Percentiles rank a stretch among this genome's conserved stretches.
phyloP scores from a whole-genome alignment of 345 rosid species.

The Psidium guajava region DNA sequence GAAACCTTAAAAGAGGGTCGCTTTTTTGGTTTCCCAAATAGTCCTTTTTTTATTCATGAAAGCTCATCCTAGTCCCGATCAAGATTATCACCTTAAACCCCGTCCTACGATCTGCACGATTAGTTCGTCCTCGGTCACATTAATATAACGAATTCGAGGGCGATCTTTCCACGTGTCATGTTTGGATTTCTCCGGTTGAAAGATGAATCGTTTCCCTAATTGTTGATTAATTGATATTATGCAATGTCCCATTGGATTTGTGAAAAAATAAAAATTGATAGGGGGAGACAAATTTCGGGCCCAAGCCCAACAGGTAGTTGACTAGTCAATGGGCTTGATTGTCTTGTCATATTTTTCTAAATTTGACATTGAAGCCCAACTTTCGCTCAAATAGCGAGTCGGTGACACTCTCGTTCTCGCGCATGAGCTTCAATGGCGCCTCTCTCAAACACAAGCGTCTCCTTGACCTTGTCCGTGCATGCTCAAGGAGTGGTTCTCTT shows the following conservation, averaged over 20 bases:
- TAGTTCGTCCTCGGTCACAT: not conserved
- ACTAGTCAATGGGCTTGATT: not conserved
- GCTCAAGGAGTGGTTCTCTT: slow-evolving; percentile 35
- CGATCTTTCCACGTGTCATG: not conserved
- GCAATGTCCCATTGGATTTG: not conserved
- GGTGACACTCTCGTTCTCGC: not conserved
- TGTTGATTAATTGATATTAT: not conserved
- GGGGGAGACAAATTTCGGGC: not conserved
- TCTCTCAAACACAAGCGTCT: slow-evolving; percentile 29
- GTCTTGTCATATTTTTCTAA: not conserved
- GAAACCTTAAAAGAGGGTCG: not conserved
- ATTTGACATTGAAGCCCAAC: not conserved
- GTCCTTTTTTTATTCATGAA: not conserved
- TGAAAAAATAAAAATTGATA: not conserved
- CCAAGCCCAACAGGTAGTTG: not conserved
- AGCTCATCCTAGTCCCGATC: not conserved
- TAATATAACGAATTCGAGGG: not conserved
- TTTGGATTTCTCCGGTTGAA: not conserved
- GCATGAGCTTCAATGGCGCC: slow-evolving; percentile 37
- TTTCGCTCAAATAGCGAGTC: not conserved
- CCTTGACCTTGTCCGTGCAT: slow-evolving; percentile 30
- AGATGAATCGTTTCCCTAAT: not conserved
- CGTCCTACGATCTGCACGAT: not conserved
- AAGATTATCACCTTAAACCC: not conserved
- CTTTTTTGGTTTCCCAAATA: not conserved